Conservation (phyloP, 2,329 filamentous ascomycete genomes). For the Alternaria conjuncta region DNA sequence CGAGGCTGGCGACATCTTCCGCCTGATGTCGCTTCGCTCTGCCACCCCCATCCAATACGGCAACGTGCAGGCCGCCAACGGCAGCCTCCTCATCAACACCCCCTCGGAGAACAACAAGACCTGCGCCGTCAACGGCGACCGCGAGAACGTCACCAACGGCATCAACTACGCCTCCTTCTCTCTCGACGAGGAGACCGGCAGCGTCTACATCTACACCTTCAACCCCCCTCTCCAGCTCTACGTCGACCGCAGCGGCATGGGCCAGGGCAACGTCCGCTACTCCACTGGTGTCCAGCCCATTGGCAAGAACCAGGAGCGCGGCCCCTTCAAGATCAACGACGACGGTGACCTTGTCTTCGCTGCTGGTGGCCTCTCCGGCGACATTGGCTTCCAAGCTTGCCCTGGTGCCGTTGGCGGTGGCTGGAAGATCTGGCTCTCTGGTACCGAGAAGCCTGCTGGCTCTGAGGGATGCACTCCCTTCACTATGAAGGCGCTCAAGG, state of each 20-base stretch:
- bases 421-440: conserved; percentile 37
- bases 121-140: conserved; percentile 48
- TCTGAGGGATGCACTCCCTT: conserved; percentile 6
- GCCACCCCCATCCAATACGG: conserved; percentile 58
- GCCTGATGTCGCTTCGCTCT: conserved; percentile 59
- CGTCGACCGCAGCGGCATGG: conserved; percentile 66
- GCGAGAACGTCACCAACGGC: conserved; percentile 3
- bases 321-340: conserved; percentile 56
- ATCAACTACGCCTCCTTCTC: conserved; percentile 58
- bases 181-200: conserved; percentile 48
- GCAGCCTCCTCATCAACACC: conserved; percentile 54
- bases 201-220: conserved; percentile 57
- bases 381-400: conserved; percentile 60
- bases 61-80: conserved; percentile 54
- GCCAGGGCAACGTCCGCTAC: conserved; percentile 62
- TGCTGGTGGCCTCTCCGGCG: conserved; percentile 28
- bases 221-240: conserved; percentile 58
- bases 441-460: conserved; percentile 28
- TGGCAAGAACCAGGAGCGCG: conserved; percentile 55
- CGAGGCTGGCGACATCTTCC: conserved; percentile 51
- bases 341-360: conserved; percentile 56
- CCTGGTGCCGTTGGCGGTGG: conserved; percentile 54
- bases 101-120: conserved; percentile 53
- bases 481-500: conserved; percentile 10
- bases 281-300: conserved; percentile 53